Evolutionary conservation across 2,329 filamentous ascomycete species (phyloP), one percentile per base, ranked within the genome.

Genomic region (Cucurbitaria berberidis): DNA sequence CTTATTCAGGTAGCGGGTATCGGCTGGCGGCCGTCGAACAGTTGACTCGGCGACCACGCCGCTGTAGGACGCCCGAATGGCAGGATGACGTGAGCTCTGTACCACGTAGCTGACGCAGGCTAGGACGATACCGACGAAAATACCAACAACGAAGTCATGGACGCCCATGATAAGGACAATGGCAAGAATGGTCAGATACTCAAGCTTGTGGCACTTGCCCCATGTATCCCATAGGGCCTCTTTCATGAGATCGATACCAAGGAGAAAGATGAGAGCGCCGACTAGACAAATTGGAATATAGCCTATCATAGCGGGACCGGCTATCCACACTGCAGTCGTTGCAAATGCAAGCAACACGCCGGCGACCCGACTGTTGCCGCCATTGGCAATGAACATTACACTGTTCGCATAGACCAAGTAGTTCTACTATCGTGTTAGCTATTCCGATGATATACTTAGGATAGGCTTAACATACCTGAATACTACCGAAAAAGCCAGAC

Each of bases 351-450:
- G 83, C 80, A 97, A 84, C 22, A 93, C 82, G 3, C 95, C 95
- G 8, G 93, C 95, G 39, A 96, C 78, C 43, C 95, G 87, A 66
- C 86, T 93, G 70, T 96, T 86, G 18, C 93, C 95, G 15, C 95
- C 95, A 41, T 92, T 96, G 22, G 90, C 86, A 72, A 98, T 96
- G 75, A 99, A 98, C 51, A 99, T 86, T n/a, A 96, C 85, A 59
- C 92, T 97, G 72, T 99, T 99, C 53, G 93, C 93, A 68, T 98
- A 99, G 0, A 99, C 95, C 1, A 99, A 84, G 69, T 99, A 99
- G 74, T 99, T 99, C 76, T 96, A 29, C 2, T 5, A 2, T n/a
- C 2, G 24, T 19, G 55, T 76, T 56, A 74, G 66, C 41, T 43
- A 27, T 19, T 24, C 10, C 2, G n/a, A 34, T 16, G 30, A n/a